Base-by-base conservation (phyloP, 352 stramenopile genomes). In the Phytophthora rubi region DNA sequence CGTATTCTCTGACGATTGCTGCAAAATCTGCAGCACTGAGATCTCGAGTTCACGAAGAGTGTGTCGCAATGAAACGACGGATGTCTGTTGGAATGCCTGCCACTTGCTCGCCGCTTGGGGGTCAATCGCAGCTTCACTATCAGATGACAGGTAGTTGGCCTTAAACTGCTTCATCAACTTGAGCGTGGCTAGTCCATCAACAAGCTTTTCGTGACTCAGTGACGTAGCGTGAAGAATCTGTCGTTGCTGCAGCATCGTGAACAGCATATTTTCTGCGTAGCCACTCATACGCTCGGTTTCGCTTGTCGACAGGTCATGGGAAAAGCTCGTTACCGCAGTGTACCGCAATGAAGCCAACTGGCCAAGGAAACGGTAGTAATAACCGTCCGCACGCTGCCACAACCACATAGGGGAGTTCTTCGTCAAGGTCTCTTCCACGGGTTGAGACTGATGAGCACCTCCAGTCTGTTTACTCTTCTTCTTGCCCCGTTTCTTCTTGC, bases 191-290 rank as follows among this genome's bases (percentile, higher is more conserved):
- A 97, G 55, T 32, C 76, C 73, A 12, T 79, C 61, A 6, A 92
- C 73, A 51, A 97, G 72, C 18, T 84, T 77, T 65, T 95, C 85
- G 59, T 97, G 89, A 52, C 82, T 92, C 0, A 87, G 66, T 10
- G 86, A 87, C 3, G 87, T 77, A 6, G 80, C 77, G 18, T 93
- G 81, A 3, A 98, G 80, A 3, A 93, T 70, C 18, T 92, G 84
- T 28, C 94, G 89, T 49, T 98, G 91, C 70, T 98, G 90, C 28
- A 98, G 68, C 68, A 97, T 89, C 37, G 82, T 79, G 57, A 92
- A 79, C 0, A 97, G 73, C 80, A 98, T 92, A 68, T 98, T 97
- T 59, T 98, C 92, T 0, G 91, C 85, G 58, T 97, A 95, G 6
- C 89, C 90, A 63, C 81, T 89, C 86, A 98, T 98, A 13, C 91